Percentiles rank a stretch among this genome's conserved stretches.
Conservation (phyloP, 768 basidiomycete species). For the Amanita inopinata region DNA sequence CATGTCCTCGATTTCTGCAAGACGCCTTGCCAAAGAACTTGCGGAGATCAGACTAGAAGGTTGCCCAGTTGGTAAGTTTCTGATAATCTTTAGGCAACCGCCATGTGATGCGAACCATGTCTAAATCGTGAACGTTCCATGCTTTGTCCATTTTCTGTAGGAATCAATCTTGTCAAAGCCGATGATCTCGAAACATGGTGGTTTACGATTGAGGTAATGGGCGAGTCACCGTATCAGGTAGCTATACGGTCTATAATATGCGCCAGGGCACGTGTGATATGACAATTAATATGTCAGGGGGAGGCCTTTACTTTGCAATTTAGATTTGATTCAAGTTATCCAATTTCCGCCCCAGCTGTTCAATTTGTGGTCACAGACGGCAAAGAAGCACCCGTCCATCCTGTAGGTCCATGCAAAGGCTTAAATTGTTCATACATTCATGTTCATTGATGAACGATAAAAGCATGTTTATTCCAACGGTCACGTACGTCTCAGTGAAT, state of each 20-base stretch:
- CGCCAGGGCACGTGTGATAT: background rate
- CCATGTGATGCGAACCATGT: background rate
- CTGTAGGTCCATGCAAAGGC: slow-evolving; percentile 38
- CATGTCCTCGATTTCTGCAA: slow-evolving; percentile 9
- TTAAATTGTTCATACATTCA: background rate
- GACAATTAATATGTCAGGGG: slow-evolving; percentile 32
- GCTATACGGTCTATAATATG: slow-evolving; percentile 8
- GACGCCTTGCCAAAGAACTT: slow-evolving; percentile 7
- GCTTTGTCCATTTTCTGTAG: slow-evolving; percentile 23
- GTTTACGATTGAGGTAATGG: slow-evolving; percentile 75
- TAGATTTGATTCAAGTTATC: slow-evolving; percentile 73
- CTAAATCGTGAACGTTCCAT: no score
- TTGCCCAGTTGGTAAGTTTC: slow-evolving; percentile 5
- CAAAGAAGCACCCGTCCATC: slow-evolving; percentile 66
- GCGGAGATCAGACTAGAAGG: slow-evolving; percentile 7
- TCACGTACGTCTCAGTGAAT: slow-evolving; percentile 41
- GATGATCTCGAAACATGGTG: slow-evolving; percentile 74
- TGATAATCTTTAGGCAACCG: background rate
- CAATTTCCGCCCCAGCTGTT: slow-evolving; percentile 82
- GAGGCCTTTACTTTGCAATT: slow-evolving; percentile 76
- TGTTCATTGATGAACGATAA: background rate
- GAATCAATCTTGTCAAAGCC: slow-evolving; percentile 63
- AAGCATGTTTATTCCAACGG: slow-evolving; percentile 86
- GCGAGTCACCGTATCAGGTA: slow-evolving; percentile 73
- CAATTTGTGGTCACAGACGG: slow-evolving; percentile 67